Percentiles rank a stretch among this genome's conserved stretches.
Evolutionary conservation across 2,329 filamentous ascomycete genomes (phyloP).

Genomic region (Tricladium varicosporioides): DNA sequence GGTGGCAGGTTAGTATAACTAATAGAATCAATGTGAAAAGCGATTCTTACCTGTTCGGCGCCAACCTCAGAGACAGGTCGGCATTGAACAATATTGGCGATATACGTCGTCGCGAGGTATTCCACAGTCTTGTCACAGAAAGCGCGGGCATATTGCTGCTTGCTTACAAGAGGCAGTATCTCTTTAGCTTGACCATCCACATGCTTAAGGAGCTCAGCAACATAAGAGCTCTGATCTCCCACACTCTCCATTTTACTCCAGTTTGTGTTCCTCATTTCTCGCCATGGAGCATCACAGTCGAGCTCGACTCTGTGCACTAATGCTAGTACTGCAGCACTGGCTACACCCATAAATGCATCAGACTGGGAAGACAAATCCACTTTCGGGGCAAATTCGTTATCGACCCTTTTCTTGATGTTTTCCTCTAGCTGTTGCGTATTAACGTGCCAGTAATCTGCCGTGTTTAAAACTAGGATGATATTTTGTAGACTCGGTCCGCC

Average conservation of each 20-base stretch:
- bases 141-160: constrained; percentile 89
- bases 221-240: constrained; percentile 90
- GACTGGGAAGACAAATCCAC: constrained; percentile 92
- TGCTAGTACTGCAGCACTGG: constrained; percentile 79
- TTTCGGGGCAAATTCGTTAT: constrained; percentile 68
- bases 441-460: constrained; percentile 93
- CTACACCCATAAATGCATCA: constrained; percentile 93
- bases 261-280: constrained; percentile 94
- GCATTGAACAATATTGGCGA: constrained; percentile 83
- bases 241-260: constrained; percentile 94
- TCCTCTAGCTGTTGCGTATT: constrained; percentile 94
- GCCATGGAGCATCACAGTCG: constrained; percentile 83
- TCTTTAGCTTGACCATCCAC: constrained; percentile 71
- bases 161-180: constrained; percentile 74
- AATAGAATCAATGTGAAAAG: neutral
- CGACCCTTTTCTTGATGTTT: constrained; percentile 87
- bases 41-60: constrained; percentile 71
- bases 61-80: constrained; percentile 90
- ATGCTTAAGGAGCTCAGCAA: constrained; percentile 73
- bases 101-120: constrained; percentile 73
- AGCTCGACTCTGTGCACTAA: constrained; percentile 82
- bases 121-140: constrained; percentile 98
- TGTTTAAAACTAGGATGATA: constrained; percentile 85
- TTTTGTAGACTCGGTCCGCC: constrained; percentile 65
- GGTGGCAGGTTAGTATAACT: constrained; percentile 26